phyloP scores from a whole-genome alignment of 495 filamentous ascomycete species.

The Ascobolus immersus region DNA sequence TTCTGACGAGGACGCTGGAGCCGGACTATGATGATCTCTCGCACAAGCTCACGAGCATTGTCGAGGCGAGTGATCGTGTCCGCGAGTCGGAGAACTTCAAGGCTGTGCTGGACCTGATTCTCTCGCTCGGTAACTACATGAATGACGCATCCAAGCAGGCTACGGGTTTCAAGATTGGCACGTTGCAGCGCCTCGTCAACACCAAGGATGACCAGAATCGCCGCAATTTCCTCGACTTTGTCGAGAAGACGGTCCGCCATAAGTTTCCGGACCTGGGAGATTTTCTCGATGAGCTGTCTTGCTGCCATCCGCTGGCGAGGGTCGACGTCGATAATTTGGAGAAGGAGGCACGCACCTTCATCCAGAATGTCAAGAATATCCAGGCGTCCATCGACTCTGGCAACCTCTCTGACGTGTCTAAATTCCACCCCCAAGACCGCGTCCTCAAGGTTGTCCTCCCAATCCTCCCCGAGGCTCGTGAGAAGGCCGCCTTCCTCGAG shows the following conservation, averaged over 20 bases:
- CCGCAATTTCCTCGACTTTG: conserved; percentile 78
- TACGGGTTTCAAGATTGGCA: conserved; percentile 88
- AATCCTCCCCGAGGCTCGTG: conserved; percentile 82
- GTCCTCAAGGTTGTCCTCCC: conserved; percentile 77
- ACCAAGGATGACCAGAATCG: conserved; percentile 98
- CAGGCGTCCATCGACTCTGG: conserved; percentile 77
- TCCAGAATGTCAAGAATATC: conserved; percentile 80
- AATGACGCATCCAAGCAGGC: conserved; percentile 98
- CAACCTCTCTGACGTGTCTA: conserved; percentile 86
- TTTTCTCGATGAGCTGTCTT: conserved; percentile 62
- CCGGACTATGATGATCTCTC: conserved; percentile 77
- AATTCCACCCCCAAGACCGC: conserved; percentile 92
- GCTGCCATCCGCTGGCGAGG: conserved; percentile 65
- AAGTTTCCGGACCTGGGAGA: conserved; percentile 91
- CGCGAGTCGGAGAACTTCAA: conserved; percentile 77
- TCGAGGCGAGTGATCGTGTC: conserved; percentile 63
- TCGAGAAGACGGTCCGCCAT: conserved; percentile 88
- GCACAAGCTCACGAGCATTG: conserved; percentile 53
- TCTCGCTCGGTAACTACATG: conserved; percentile 99
- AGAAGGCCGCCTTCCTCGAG: conserved; percentile 90
- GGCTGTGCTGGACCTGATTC: conserved; percentile 72
- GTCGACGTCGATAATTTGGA: conserved; percentile 84
- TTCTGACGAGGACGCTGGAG: conserved; percentile 65
- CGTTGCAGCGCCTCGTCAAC: conserved; percentile 82
- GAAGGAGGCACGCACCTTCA: conserved; percentile 73